phyloP scores from a whole-genome alignment of 495 filamentous ascomycete genomes.

The Annulohypoxylon stygium region DNA sequence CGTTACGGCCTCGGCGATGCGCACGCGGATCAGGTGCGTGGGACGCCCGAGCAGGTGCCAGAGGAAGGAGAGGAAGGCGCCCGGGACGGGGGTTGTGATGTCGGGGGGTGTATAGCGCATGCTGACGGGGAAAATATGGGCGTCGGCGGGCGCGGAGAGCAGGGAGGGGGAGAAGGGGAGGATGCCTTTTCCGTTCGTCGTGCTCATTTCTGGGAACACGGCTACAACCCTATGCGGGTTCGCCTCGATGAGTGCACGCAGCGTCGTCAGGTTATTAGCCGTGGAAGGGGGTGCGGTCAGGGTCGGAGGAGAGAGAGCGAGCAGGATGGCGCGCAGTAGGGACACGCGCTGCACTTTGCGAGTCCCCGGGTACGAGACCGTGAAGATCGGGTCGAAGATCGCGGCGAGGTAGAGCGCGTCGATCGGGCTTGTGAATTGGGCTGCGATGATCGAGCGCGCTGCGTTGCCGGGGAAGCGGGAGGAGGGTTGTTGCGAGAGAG shows the following conservation, averaged over 20 bases:
- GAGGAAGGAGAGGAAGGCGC: constrained; percentile 74
- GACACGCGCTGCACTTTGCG: constrained; percentile 80
- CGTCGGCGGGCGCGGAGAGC: constrained; percentile 69
- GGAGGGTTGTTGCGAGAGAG: constrained; percentile 68
- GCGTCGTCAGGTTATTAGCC: constrained; percentile 63
- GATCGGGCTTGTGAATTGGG: constrained; percentile 90
- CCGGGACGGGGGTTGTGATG: constrained; percentile 89
- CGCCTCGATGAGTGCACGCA: constrained; percentile 70
- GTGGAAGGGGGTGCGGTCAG: constrained; percentile 58
- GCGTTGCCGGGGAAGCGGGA: constrained; percentile 79
- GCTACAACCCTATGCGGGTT: constrained; percentile 82
- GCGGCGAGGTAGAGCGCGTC: constrained; percentile 96
- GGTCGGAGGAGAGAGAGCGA: constrained; percentile 74
- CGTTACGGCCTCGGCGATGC: constrained; percentile 80
- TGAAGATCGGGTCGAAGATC: constrained; percentile 96
- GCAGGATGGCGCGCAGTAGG: constrained; percentile 77
- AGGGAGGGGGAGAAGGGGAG: constrained; percentile 83
- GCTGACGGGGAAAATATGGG: constrained; percentile 88
- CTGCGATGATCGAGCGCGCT: constrained; percentile 78
- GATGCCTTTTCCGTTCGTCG: constrained; percentile 93
- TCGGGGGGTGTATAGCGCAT: constrained; percentile 89
- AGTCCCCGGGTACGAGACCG: constrained; percentile 78
- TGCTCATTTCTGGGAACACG: constrained; percentile 92
- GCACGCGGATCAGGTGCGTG: constrained; percentile 89
- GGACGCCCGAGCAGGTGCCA: constrained; percentile 88